These are phyloP conservation scores for Trichoderma breve DNA, from an alignment of 2,329 filamentous ascomycete genomes.

Conservation along the genomic window DNA sequence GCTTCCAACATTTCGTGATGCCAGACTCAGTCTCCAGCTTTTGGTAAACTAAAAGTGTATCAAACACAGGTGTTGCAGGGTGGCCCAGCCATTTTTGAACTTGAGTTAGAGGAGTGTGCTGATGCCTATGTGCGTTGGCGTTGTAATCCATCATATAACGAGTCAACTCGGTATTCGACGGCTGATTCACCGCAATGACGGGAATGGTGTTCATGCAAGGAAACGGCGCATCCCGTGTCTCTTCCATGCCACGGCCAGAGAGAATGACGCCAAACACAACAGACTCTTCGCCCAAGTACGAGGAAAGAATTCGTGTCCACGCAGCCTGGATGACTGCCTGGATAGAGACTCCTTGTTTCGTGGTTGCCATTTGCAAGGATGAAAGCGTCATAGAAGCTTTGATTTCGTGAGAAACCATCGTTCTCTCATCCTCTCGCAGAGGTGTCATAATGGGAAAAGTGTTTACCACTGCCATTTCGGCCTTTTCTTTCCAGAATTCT, in stretches of 20 bases:
- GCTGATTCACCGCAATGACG: conserved; percentile 55
- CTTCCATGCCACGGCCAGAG: conserved; percentile 66
- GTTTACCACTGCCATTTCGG: conserved; percentile 55
- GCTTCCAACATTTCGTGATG: conserved; percentile 50
- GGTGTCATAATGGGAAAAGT: conserved; percentile 77
- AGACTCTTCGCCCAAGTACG: conserved; percentile 71
- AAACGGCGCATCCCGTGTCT: conserved; percentile 61
- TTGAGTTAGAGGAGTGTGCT: conserved; percentile 67
- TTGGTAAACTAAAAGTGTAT: conserved; percentile 83
- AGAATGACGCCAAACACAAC: conserved; percentile 80
- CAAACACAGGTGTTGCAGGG: conserved; percentile 67
- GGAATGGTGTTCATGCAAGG: conserved; percentile 84
- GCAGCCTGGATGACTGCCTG: conserved; percentile 74
- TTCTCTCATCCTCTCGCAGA: conserved; percentile 41
- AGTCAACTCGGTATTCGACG: conserved; percentile 58
- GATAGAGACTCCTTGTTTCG: conserved; percentile 61
- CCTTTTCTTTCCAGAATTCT: conserved; percentile 62
- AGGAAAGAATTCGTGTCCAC: conserved; percentile 72
- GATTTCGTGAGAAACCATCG: conserved; percentile 35
- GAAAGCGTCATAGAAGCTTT: conserved; percentile 40
- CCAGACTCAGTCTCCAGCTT: conserved; percentile 43
- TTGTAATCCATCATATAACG: conserved; percentile 64
- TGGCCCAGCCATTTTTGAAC: conserved; percentile 72
- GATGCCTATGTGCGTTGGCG: conserved; percentile 62
- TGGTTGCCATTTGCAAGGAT: conserved; percentile 56